Percentiles rank a stretch among this genome's conserved stretches.
phyloP scores from a whole-genome alignment of 176 grass and related monocot species.

The Eragrostis curvula region DNA sequence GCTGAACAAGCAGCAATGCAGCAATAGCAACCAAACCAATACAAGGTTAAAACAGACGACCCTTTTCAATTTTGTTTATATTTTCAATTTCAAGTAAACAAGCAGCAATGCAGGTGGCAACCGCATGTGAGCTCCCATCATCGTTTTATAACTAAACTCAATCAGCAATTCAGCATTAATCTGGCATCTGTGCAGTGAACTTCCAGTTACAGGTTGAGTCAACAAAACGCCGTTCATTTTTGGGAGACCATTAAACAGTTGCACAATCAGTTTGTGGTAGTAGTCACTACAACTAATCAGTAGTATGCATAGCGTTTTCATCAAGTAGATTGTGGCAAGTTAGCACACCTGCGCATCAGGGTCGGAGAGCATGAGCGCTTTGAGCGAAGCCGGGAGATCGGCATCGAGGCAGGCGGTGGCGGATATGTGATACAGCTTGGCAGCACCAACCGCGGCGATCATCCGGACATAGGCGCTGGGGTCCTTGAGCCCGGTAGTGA shows the following conservation, averaged over 20 bases:
- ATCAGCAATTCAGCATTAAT: neutral
- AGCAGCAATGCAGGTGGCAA: neutral
- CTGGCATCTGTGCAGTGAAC: neutral
- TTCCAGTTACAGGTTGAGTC: slow-evolving; percentile 35
- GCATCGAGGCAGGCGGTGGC: slow-evolving; percentile 85
- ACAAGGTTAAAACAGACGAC: neutral
- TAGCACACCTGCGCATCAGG: slow-evolving; percentile 77
- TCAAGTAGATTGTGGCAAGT: neutral
- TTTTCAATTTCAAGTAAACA: neutral
- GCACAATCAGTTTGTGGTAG: neutral
- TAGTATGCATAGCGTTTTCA: neutral
- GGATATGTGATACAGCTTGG: slow-evolving; percentile 96
- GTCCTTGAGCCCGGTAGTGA: slow-evolving; percentile 80
- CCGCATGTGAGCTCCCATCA: neutral
- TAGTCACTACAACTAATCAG: neutral
- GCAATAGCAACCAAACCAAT: neutral
- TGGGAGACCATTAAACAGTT: neutral
- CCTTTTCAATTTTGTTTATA: neutral
- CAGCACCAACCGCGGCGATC: slow-evolving; percentile 74
- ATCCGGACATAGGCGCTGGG: slow-evolving; percentile 86
- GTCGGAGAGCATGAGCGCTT: slow-evolving; percentile 91
- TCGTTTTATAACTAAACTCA: neutral
- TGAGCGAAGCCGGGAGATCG: slow-evolving; percentile 81
- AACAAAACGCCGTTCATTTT: slow-evolving; percentile 2
- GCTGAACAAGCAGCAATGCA: neutral